Base-by-base conservation (phyloP, 1,284 basidiomycete species). In the Porogramme epimiltina region DNA sequence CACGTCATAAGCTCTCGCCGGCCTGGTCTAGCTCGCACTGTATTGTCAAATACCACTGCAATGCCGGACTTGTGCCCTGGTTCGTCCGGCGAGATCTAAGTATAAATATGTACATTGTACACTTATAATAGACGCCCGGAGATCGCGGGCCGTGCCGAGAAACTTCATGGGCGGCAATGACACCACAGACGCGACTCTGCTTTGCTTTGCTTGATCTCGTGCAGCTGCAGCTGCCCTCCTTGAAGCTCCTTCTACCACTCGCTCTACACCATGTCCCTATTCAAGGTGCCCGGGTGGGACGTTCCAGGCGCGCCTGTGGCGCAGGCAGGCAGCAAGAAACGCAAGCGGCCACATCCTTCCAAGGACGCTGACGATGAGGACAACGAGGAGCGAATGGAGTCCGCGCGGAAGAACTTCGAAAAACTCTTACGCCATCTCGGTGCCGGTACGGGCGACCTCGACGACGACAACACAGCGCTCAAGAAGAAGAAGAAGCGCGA, bases 281-380 rank as follows among this genome's bases (percentile, higher is more conserved):
- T 91, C 68, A 75, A 88, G 39, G 83, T 91, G 11, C 84, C 88
- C 4, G 88, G 89, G 26, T 91, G 88, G 88, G 74, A 77, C 37
- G 70, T 89, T 4, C 71, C 79, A 19, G 62, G 70, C 13, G 71
- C 71, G 1, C 79, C 82, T 3, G 66, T 81, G 23, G 50, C 72
- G 24, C 70, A 72, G 44, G 42, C 67, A 5, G 34, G 34, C 34
- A 61, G 80, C 18, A 84, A 79, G 64, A 93, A 93, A 63, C 82
- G 90, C 45, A 93, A 89, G 70, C 79, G 84, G 20, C 69, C 79
- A 2, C 28, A 31, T 8, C 8, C 8, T 37, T 19, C 37, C 8
- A 50, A 53, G 36, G 51, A 65, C 69, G 2, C 34, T 34, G 49
- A 58, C 19, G 62, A 62, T 16, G 34, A 10, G 13, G 70, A 71